Evolutionary conservation across 164 flowering plant species (phyloP).

Genomic region (Brasenia schreberi): DNA sequence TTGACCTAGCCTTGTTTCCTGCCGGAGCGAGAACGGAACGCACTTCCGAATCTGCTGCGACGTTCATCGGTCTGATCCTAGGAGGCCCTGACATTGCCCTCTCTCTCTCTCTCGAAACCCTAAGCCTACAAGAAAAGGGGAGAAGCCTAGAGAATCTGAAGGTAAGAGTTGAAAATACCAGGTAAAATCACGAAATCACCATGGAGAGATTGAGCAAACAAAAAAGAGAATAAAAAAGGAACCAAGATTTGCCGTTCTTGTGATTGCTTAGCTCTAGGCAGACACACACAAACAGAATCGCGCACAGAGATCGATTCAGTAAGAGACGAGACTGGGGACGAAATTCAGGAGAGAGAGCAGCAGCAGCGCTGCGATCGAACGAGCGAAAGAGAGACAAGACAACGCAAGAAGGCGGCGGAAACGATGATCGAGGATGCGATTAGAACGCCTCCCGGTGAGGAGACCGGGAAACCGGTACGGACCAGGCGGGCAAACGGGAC

Average conservation of each 20-base stretch:
- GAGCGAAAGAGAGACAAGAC: background rate
- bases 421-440: background rate
- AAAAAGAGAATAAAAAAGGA: background rate
- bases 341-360: background rate
- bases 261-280: too few species aligned
- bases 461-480: background rate
- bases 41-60: constrained; percentile 42
- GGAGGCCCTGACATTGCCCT: constrained; percentile 49
- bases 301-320: too few species aligned
- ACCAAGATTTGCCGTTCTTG: too few species aligned
- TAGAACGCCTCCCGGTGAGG: background rate
- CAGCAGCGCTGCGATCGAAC: background rate
- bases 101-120: background rate
- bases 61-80: constrained; percentile 48
- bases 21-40: constrained; percentile 46
- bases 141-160: background rate
- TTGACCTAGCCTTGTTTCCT: constrained; percentile 38
- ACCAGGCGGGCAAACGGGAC: background rate
- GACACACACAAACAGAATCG: too few species aligned
- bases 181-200: background rate
- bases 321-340: too few species aligned
- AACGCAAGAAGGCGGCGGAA: background rate
- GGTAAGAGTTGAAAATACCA: background rate
- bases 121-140: background rate
- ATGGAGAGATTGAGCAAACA: background rate